Conservation (phyloP, 495 filamentous ascomycete species). For the Oidiodendron maius region DNA sequence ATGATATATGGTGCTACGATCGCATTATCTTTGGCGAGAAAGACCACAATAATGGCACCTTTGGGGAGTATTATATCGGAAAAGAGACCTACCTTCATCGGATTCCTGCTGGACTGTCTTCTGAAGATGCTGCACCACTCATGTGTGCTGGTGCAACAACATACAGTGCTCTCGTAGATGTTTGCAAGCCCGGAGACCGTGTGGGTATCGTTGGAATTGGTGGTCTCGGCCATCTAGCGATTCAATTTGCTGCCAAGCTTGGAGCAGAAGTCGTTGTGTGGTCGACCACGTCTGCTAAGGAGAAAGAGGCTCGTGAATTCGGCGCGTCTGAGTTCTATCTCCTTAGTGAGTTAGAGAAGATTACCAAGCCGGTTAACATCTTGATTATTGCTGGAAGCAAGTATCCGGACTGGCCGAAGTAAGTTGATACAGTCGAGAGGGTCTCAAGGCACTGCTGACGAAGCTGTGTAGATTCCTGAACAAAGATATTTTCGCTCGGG, state of each 20-base stretch:
- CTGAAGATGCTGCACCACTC: conserved; percentile 51
- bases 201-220: conserved; percentile 55
- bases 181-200: conserved; percentile 23
- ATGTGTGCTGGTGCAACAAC: conserved; percentile 51
- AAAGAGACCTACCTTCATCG: conserved; percentile 14
- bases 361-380: conserved; percentile 21
- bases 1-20: conserved; percentile 19
- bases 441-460: neutral
- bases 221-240: no score
- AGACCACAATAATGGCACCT: conserved; percentile 11
- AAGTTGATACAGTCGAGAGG: conserved; percentile 3
- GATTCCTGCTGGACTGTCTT: conserved; percentile 49
- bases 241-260: conserved; percentile 55
- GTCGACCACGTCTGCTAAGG: conserved; percentile 47
- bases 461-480: conserved; percentile 13
- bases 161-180: conserved; percentile 36
- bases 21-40: conserved; percentile 10
- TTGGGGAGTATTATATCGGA: conserved; percentile 17
- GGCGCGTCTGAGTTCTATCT: conserved; percentile 41
- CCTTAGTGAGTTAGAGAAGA: conserved; percentile 12
- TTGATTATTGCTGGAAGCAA: conserved; percentile 28
- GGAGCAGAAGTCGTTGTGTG: conserved; percentile 56
- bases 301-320: conserved; percentile 44
- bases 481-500: conserved; percentile 23
- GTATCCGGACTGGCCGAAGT: conserved; percentile 32